phyloP scores from a whole-genome alignment of 129 eudicot genomes.

The Flaveria brownii region DNA sequence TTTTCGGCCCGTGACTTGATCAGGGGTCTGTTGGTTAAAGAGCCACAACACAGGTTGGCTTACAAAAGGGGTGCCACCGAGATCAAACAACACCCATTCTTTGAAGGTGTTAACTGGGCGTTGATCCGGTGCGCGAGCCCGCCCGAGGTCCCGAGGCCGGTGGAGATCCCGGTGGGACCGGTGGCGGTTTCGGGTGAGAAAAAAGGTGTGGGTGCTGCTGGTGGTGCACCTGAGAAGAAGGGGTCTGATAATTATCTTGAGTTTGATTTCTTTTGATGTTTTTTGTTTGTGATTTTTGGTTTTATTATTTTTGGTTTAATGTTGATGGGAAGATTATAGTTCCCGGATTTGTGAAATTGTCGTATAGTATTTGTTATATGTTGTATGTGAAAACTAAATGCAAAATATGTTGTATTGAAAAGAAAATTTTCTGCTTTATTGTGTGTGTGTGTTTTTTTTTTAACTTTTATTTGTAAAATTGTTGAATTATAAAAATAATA shows the following conservation, averaged over 20 bases:
- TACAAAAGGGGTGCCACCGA: slow-evolving; percentile 88
- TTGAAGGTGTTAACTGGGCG: slow-evolving; percentile 97
- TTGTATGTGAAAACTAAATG: slow-evolving; percentile 44
- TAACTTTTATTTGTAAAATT: neutral
- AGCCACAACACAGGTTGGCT: slow-evolving; percentile 84
- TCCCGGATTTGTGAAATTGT: slow-evolving; percentile 36
- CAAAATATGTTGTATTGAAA: slow-evolving; percentile 47
- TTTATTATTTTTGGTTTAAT: slow-evolving; percentile 9
- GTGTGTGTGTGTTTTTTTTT: neutral
- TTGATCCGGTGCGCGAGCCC: slow-evolving; percentile 90
- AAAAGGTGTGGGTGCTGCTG: slow-evolving; percentile 39
- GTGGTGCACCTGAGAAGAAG: slow-evolving; percentile 50
- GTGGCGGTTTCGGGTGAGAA: slow-evolving; percentile 51
- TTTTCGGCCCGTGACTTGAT: slow-evolving; percentile 80
- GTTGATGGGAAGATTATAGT: slow-evolving; percentile 23
- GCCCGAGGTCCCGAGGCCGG: slow-evolving; percentile 83
- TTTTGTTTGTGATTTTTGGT: slow-evolving; percentile 24
- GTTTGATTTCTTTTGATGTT: slow-evolving; percentile 78
- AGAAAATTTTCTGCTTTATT: slow-evolving; percentile 34
- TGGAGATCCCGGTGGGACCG: slow-evolving; percentile 47
- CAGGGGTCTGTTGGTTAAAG: slow-evolving; percentile 79
- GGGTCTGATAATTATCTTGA: slow-evolving; percentile 77
- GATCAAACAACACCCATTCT: slow-evolving; percentile 88
- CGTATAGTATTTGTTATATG: slow-evolving; percentile 41
- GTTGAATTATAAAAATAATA: too few relatives aligned